phyloP scores from a whole-genome alignment of 768 basidiomycete genomes.

The Clitopilus hobsonii region DNA sequence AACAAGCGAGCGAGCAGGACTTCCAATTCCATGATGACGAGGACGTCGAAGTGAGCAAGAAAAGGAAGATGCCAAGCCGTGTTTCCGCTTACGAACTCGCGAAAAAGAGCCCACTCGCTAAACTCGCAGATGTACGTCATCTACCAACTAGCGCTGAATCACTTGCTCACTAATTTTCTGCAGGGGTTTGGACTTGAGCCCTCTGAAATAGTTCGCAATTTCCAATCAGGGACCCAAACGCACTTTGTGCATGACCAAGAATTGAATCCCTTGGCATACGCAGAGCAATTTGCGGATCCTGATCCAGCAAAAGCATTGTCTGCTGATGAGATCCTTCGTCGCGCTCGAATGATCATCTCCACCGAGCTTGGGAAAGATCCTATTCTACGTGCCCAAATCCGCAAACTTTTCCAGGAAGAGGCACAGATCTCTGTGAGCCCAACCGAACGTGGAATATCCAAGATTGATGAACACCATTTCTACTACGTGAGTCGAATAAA shows the following conservation, averaged over 20 bases:
- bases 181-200: slow-evolving; percentile 85
- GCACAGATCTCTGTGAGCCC: slow-evolving; percentile 78
- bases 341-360: slow-evolving; percentile 78
- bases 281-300: slow-evolving; percentile 80
- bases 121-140: slow-evolving; percentile 69
- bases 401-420: slow-evolving; percentile 68
- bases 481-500: slow-evolving; percentile 52
- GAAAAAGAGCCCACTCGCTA: slow-evolving; percentile 72
- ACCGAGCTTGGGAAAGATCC: slow-evolving; percentile 95
- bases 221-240: slow-evolving; percentile 51
- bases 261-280: slow-evolving; percentile 70
- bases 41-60: slow-evolving; percentile 48
- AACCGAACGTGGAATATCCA: slow-evolving; percentile 78
- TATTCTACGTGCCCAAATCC: slow-evolving; percentile 71
- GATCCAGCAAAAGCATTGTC: slow-evolving; percentile 53
- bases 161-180: slow-evolving; percentile 4
- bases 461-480: slow-evolving; percentile 70
- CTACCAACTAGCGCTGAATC: neutral
- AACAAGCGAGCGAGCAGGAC: slow-evolving; percentile 49
- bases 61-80: slow-evolving; percentile 78
- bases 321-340: slow-evolving; percentile 64
- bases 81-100: slow-evolving; percentile 81
- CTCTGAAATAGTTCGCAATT: slow-evolving; percentile 83
- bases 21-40: slow-evolving; percentile 71
- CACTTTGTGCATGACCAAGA: slow-evolving; percentile 82